These are phyloP conservation scores for Pichia pseudocactophila DNA, from an alignment of 805 yeast genomes.

Conservation along the genomic window DNA sequence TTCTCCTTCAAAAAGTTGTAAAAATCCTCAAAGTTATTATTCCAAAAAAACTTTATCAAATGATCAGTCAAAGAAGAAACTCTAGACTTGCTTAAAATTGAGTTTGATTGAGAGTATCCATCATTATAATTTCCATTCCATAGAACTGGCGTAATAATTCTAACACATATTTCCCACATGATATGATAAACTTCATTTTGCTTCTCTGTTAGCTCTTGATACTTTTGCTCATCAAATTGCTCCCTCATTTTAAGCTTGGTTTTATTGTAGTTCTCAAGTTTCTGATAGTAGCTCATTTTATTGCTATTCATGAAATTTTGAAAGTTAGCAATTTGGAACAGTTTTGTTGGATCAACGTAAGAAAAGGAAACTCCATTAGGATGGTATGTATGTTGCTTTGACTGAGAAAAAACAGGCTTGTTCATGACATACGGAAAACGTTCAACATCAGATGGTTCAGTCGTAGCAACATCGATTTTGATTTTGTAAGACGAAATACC, in stretches of 20 bases:
- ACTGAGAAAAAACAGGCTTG: not conserved
- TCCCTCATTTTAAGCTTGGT: constrained; percentile 2
- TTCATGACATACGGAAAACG: constrained; percentile 9
- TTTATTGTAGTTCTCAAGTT: constrained; percentile 9
- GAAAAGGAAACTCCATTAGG: constrained; percentile 14
- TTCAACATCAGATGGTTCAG: constrained; percentile 9
- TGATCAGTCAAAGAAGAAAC: constrained; percentile 24
- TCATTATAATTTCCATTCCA: constrained; percentile 5
- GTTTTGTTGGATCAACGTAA: constrained; percentile 22
- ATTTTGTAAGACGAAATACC: constrained; percentile 25
- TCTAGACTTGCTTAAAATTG: constrained; percentile 14
- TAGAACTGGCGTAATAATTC: constrained; percentile 10
- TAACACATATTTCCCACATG: constrained; percentile 18
- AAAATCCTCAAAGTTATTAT: constrained; percentile 17
- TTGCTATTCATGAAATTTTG: constrained; percentile 19
- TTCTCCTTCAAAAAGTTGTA: constrained; percentile 17
- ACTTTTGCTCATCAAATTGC: constrained; percentile 2
- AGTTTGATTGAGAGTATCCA: not conserved
- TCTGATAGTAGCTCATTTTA: constrained; percentile 8
- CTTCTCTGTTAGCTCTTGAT: constrained; percentile 3
- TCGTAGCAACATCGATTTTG: constrained; percentile 21
- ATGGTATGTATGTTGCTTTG: not conserved
- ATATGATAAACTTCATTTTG: constrained; percentile 15
- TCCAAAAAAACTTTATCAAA: constrained; percentile 25
- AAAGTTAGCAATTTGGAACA: constrained; percentile 23